Conservation (phyloP, 176 grass and related monocot species). For the Aegilops umbellulata region DNA sequence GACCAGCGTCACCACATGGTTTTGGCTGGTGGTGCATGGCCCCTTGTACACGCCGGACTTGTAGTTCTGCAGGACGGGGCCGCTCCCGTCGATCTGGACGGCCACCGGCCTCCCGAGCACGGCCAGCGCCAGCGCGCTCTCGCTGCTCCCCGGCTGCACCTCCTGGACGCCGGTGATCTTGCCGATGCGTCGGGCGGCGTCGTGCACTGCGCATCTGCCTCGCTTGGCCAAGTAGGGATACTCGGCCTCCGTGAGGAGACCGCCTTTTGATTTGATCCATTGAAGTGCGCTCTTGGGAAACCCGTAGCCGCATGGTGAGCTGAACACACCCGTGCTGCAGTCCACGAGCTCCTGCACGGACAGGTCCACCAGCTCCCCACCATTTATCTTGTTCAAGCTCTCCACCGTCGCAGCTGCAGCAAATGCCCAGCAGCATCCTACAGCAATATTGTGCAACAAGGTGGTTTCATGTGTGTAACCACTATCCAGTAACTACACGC, state of each 20-base stretch:
- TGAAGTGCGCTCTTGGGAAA: background rate
- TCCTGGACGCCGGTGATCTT: background rate
- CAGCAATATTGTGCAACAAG: background rate
- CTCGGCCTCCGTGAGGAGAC: background rate
- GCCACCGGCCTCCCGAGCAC: background rate
- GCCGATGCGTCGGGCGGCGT: background rate
- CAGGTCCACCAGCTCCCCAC: background rate
- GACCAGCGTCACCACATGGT: slow-evolving; percentile 25
- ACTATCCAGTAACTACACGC: too few species aligned
- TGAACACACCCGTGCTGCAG: background rate
- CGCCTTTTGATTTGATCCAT: background rate
- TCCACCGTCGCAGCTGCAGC: background rate
- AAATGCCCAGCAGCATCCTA: background rate
- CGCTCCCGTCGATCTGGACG: background rate
- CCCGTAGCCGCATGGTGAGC: background rate
- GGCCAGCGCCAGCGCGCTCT: background rate
- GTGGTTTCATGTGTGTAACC: background rate
- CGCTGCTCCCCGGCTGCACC: background rate
- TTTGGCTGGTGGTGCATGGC: background rate
- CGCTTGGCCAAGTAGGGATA: background rate
- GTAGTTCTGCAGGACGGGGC: background rate
- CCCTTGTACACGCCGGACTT: slow-evolving; percentile 11
- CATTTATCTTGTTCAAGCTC: background rate
- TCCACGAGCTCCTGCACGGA: background rate
- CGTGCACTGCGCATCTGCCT: background rate